Conservation (phyloP, 2,329 filamentous ascomycete species). For the Aspergillus chevalieri region DNA sequence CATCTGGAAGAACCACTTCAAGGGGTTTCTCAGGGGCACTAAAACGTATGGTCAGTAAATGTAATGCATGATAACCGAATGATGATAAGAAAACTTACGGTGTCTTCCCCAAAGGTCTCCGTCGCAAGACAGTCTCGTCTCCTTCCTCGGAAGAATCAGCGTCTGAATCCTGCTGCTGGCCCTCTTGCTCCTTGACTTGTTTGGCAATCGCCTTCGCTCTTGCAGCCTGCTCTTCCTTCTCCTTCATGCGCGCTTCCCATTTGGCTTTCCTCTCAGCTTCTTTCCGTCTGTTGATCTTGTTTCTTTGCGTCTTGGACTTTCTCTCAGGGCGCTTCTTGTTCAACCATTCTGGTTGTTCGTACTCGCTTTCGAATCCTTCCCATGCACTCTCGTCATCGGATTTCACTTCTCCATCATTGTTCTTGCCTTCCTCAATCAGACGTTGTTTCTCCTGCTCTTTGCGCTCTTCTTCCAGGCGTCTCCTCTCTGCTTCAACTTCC, state of each 20-base stretch:
- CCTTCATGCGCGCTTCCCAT: conserved; percentile 69
- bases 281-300: conserved; percentile 82
- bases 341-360: conserved; percentile 59
- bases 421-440: conserved; percentile 65
- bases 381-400: conserved; percentile 88
- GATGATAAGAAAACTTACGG: conserved; percentile 30
- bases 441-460: conserved; percentile 63
- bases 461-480: conserved; percentile 61
- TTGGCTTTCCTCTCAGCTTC: conserved; percentile 72
- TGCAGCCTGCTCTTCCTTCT: conserved; percentile 64
- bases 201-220: conserved; percentile 64
- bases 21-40: conserved; percentile 65
- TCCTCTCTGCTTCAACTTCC: conserved; percentile 71
- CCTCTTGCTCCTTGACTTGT: conserved; percentile 44
- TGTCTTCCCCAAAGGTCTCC: conserved; percentile 64
- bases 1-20: conserved; percentile 73
- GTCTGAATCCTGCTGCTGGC: conserved; percentile 33
- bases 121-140: conserved; percentile 60
- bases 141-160: conserved; percentile 44
- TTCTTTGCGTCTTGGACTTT: conserved; percentile 80
- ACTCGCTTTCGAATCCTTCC: conserved; percentile 81
- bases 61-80: background rate
- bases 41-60: conserved; percentile 12
- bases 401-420: conserved; percentile 66
- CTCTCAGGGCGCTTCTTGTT: conserved; percentile 71